Base-by-base conservation (phyloP, 805 yeast species). In the Hanseniaspora mollemarum region DNA sequence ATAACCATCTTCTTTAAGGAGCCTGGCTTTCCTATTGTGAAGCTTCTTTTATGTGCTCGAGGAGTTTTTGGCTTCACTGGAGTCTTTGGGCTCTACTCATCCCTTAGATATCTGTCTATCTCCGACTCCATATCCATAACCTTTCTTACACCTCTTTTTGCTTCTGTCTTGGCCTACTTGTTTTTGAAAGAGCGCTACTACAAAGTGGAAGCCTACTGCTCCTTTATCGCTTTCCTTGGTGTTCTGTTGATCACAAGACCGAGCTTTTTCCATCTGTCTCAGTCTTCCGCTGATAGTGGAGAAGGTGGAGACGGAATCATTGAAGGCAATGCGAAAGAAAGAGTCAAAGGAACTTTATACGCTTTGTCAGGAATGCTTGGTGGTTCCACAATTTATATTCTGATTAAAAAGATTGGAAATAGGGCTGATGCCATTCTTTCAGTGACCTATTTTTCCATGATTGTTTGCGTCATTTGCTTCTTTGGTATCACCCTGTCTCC, bases 161-260 rank as follows among this genome's bases (percentile, higher is more conserved):
- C 95, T 0, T 83, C 87, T 0, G 64, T 86, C 21, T 64, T 81
- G 50, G 94, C 95, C 0, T 80, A 80, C 73, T 54, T 77, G 1
- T 60, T 83, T 2, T 65, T 87, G 28, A 72, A 76, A 39, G 96
- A 87, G 60, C 64, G 72, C 8, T 82, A 83, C 62, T 75, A 86
- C 4, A 56, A 71, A 32, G 59, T 78, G 15, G 95, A 88, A 64
- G 83, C 80, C 0, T 59, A 73, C 0, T 87, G 94, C 32, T 82
- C 87, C 1, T 13, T 78, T 0, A 61, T 78, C 5, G 84, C 95
- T 0, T 67, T 87, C 18, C 55, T 70, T 1, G 96, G 96, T 5
- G 95, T 88, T 2, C 54, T 86, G 1, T 62, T 87, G 25, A 83
- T 87, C 57, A 90, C 95, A 1, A 76, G 85, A 60, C 96, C 96